Evolutionary conservation across 2,329 filamentous ascomycete genomes (phyloP).

Genomic region (Didymella pinodella): DNA sequence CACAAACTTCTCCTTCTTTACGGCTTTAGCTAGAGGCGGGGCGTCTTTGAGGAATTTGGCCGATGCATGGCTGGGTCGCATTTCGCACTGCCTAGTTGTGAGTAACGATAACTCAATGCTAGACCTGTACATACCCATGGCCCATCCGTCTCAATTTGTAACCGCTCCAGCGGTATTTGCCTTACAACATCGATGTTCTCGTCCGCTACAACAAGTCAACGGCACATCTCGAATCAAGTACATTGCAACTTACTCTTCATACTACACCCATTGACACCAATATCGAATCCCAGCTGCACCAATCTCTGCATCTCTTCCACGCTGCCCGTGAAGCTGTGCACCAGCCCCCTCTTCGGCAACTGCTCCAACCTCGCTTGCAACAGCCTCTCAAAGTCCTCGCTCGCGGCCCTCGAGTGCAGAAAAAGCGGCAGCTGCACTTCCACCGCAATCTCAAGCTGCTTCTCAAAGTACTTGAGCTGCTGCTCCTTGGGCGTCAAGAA

Average conservation of each 20-base stretch:
- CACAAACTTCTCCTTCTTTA: conserved; percentile 96
- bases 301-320: conserved; percentile 83
- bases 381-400: conserved; percentile 65
- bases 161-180: conserved; percentile 75
- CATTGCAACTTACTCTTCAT: conserved; percentile 72
- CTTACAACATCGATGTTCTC: conserved; percentile 86
- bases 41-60: conserved; percentile 75
- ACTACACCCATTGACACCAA: conserved; percentile 96
- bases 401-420: conserved; percentile 87
- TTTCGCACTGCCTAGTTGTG: conserved; percentile 72
- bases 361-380: conserved; percentile 69
- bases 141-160: conserved; percentile 97
- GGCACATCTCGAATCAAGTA: background rate
- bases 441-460: conserved; percentile 80
- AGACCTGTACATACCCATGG: conserved; percentile 69
- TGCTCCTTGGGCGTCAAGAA: conserved; percentile 79
- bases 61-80: conserved; percentile 85
- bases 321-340: conserved; percentile 95
- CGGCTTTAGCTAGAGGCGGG: conserved; percentile 76
- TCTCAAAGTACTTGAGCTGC: conserved; percentile 84
- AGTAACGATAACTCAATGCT: background rate
- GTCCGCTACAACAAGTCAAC: conserved; percentile 36
- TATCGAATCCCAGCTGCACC: conserved; percentile 80
- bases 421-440: conserved; percentile 85
- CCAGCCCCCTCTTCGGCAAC: conserved; percentile 79